phyloP scores from a whole-genome alignment of 768 basidiomycete species.

The Boletus edulis region DNA sequence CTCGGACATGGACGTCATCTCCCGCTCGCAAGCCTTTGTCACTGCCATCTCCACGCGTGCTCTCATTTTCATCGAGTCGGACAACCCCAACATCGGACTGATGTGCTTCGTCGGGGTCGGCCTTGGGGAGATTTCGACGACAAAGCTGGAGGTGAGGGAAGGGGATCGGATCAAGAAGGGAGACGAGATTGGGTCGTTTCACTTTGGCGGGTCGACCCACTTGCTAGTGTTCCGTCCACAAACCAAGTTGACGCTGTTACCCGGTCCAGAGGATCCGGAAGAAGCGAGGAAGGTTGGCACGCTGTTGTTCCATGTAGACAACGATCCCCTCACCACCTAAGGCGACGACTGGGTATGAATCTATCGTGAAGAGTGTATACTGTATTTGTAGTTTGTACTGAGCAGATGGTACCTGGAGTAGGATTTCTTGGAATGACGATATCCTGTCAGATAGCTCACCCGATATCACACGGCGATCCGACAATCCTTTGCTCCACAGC shows the following conservation, averaged over 20 bases:
- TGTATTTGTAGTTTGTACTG: too few species aligned
- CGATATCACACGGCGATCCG: too few species aligned
- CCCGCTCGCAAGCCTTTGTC: constrained; percentile 30
- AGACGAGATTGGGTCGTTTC: constrained; percentile 60
- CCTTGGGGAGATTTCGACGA: constrained; percentile 64
- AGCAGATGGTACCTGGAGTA: too few species aligned
- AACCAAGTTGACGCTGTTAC: constrained; percentile 16
- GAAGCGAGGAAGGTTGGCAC: neutral
- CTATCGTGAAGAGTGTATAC: too few species aligned
- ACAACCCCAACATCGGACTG: constrained; percentile 52
- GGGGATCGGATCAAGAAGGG: constrained; percentile 49
- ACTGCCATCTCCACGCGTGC: constrained; percentile 49
- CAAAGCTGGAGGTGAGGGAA: constrained; percentile 44
- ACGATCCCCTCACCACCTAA: neutral
- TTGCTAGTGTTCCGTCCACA: constrained; percentile 43
- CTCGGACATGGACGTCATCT: constrained; percentile 23
- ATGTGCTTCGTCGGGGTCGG: constrained; percentile 61
- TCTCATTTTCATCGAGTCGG: constrained; percentile 57
- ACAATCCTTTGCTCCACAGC: too few species aligned
- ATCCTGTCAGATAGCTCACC: too few species aligned
- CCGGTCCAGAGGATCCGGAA: neutral
- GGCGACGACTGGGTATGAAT: too few species aligned
- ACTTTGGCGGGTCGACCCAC: constrained; percentile 59
- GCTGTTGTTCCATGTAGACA: neutral
- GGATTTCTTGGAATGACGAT: too few species aligned